Evolutionary conservation across 1,284 basidiomycete species (phyloP).

Genomic region (Dichomitus squalens): DNA sequence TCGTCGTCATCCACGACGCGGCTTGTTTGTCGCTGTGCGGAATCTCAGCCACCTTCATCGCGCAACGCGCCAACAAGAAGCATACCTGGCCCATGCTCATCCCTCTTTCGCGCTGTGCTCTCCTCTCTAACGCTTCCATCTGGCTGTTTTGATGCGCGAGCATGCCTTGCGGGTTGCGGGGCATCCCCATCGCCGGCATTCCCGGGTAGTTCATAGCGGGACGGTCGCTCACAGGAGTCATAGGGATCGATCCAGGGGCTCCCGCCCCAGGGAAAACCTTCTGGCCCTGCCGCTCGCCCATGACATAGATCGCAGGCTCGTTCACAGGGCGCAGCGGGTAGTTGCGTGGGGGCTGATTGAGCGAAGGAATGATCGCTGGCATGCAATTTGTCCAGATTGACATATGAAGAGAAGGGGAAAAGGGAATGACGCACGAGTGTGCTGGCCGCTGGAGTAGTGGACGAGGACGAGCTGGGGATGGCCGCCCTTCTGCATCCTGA

Average conservation of each 20-base stretch:
- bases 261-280: conserved; percentile 47
- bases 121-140: conserved; percentile 68
- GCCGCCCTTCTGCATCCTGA: conserved; percentile 69
- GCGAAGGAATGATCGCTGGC: conserved; percentile 55
- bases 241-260: conserved; percentile 11
- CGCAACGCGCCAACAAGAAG: background rate
- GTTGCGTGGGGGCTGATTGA: conserved; percentile 62
- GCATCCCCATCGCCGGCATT: conserved; percentile 14
- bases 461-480: conserved; percentile 68
- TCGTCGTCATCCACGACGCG: conserved; percentile 65
- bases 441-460: conserved; percentile 68
- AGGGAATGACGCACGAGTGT: conserved; percentile 50
- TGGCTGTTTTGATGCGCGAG: conserved; percentile 68
- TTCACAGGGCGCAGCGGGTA: conserved; percentile 69
- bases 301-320: conserved; percentile 66
- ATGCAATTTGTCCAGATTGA: conserved; percentile 2
- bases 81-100: conserved; percentile 33
- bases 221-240: conserved; percentile 13
- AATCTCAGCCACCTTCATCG: background rate
- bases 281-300: conserved; percentile 69
- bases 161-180: conserved; percentile 56
- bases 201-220: conserved; percentile 7
- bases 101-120: conserved; percentile 48
- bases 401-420: conserved; percentile 1
- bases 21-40: conserved; percentile 16